phyloP scores from a whole-genome alignment of 345 rosid species.

The Aurinia saxatilis region DNA sequence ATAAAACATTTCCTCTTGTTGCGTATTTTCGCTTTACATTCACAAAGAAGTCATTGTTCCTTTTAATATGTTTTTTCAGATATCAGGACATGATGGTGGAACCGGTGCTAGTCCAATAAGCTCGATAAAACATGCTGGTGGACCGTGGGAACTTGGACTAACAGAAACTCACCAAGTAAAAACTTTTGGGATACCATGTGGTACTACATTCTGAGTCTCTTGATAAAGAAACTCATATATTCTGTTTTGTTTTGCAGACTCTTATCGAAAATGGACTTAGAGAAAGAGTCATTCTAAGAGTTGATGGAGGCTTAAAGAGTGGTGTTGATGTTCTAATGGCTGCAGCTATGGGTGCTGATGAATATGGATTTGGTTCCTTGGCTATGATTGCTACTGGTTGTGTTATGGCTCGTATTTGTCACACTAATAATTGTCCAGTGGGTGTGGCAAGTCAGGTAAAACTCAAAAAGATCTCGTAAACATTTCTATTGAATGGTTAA shows the following conservation, averaged over 20 bases:
- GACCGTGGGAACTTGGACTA: constrained; percentile 98
- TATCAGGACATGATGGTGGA: constrained; percentile 99
- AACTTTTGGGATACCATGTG: constrained; percentile 4
- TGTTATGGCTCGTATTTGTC: constrained; percentile 99
- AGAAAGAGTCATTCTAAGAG: constrained; percentile 93
- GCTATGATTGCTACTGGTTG: constrained; percentile 99
- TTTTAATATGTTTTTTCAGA: constrained; percentile 39
- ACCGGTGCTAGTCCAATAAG: constrained; percentile 99
- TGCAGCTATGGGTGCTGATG: constrained; percentile 99
- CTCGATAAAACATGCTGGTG: constrained; percentile 99
- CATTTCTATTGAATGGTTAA: background rate
- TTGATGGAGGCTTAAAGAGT: constrained; percentile 93
- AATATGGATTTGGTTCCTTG: constrained; percentile 95
- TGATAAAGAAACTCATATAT: background rate
- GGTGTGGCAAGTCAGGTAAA: constrained; percentile 98
- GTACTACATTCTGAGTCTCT: background rate
- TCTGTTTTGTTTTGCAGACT: constrained; percentile 53
- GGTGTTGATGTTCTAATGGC: constrained; percentile 99
- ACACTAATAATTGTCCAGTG: constrained; percentile 97
- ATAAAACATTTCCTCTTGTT: background rate
- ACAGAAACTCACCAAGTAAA: constrained; percentile 88
- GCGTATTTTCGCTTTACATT: no score
- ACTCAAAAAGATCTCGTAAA: background rate
- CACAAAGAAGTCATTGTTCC: background rate
- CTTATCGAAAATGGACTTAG: constrained; percentile 90